Evolutionary conservation across 345 rosid genomes (phyloP), one percentile per base, ranked within the genome.

Genomic region (Eucalyptus cloeziana): DNA sequence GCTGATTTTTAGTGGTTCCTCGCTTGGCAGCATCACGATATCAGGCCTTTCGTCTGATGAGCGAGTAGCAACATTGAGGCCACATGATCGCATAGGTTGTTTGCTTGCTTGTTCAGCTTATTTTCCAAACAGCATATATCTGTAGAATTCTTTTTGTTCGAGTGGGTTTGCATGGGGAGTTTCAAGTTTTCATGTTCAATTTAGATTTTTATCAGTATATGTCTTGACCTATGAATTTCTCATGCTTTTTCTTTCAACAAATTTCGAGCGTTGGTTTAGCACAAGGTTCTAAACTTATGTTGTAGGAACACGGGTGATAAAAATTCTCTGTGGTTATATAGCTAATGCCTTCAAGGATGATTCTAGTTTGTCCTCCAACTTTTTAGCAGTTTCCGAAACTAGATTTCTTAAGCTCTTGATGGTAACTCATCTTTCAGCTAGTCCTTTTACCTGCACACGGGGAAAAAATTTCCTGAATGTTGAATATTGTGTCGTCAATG

Each of bases 21-120:
- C 98, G 11, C 91, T 92, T 33, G 99, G 99, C 50, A 93, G 95
- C 93, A 93, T 97, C 83, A 92, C 94, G 27, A 85, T 97, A 49
- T 93, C 97, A 16, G 95, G 95, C 91, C 95, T 95, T 89, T 90
- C 92, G 86, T 92, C 94, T 44, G 95, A 95, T 91, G 95, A 95
- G 89, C 91, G 86, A 49, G 95, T 94, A 90, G 93, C 97, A 90
- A 93, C 94, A 15, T 92, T 97, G 87, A 95, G 93, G 94, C 91
- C 96, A 86, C 92, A 92, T 51, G 93, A 95, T 92, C 90, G 88
- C 33, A 91, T 94, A 93, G 99, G 99, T 95, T 90, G 89, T 89
- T 87, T 87, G 58, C 44, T 88, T 88, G 58, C 44, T 30, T 90
- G 87, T 86, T 58, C 15, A 10, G 44, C 62, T 24, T 31, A 71